Evolutionary conservation across 1,284 basidiomycete genomes (phyloP).

Genomic region (Cutaneotrichosporon spelunceum): DNA sequence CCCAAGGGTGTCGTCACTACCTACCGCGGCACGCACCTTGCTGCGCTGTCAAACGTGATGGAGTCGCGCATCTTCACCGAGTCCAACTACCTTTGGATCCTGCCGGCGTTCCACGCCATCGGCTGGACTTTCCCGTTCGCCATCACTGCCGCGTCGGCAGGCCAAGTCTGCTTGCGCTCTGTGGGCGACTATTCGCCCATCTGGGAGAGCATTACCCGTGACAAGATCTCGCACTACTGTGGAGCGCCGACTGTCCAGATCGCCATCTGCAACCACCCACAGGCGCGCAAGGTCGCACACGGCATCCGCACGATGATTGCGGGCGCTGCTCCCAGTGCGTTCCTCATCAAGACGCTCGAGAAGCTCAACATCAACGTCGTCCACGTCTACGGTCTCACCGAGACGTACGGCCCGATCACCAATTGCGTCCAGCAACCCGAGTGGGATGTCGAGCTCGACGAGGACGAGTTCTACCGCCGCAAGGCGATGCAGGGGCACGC

Average conservation of each 20-base stretch:
- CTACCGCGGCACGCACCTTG: conserved; percentile 24
- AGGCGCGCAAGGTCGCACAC: conserved; percentile 12
- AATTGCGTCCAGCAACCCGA: conserved; percentile 21
- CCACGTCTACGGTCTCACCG: conserved; percentile 59
- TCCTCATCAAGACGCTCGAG: conserved; percentile 25
- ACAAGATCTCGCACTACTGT: conserved; percentile 20
- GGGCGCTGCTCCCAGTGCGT: conserved; percentile 20
- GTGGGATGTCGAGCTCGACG: conserved; percentile 16
- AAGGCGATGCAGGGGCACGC: conserved; percentile 27
- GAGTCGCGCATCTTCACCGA: conserved; percentile 23
- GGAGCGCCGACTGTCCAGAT: conserved; percentile 24
- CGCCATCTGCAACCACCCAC: conserved; percentile 23
- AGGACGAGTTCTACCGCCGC: conserved; percentile 25
- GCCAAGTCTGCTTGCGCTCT: conserved; percentile 24
- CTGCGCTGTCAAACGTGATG: conserved; percentile 18
- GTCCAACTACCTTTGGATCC: conserved; percentile 40
- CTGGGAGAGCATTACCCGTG: conserved; percentile 20
- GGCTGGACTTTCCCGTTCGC: conserved; percentile 27
- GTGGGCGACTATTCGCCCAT: conserved; percentile 24
- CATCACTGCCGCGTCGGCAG: conserved; percentile 12
- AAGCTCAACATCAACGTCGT: conserved; percentile 25
- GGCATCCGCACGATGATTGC: conserved; percentile 21
- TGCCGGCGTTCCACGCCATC: conserved; percentile 23
- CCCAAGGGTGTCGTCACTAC: conserved; percentile 26
- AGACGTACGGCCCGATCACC: conserved; percentile 25